A percentile compares a stretch with the other conserved stretches of the same genome.
These are phyloP conservation scores for Erigeron philadelphicus DNA, from an alignment of 140 eudicot species.

Conservation along the genomic window DNA sequence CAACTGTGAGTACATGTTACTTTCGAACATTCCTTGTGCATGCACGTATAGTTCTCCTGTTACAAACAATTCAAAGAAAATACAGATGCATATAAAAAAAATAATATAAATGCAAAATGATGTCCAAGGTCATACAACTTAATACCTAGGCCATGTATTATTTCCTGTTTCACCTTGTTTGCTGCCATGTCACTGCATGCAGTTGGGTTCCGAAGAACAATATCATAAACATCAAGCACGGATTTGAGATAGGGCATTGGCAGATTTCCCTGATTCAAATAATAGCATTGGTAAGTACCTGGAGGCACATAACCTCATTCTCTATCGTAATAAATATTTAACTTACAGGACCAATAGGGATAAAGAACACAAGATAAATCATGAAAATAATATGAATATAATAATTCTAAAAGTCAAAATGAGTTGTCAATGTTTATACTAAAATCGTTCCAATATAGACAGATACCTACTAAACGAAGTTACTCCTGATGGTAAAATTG, in stretches of 20 bases:
- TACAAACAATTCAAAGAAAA: background rate
- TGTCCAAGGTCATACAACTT: constrained; percentile 5
- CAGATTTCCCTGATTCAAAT: constrained; percentile 75
- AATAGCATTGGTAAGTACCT: background rate
- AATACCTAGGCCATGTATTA: constrained; percentile 90
- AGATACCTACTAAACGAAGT: background rate
- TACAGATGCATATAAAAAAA: background rate
- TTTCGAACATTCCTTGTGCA: constrained; percentile 83
- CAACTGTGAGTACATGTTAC: constrained; percentile 71
- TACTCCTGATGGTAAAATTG: background rate
- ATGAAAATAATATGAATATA: background rate
- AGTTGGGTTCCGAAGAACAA: constrained; percentile 57
- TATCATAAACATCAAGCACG: constrained; percentile 81
- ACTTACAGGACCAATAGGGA: background rate
- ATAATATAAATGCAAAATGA: constrained; percentile 1
- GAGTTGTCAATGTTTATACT: background rate
- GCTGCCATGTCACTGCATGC: constrained; percentile 49
- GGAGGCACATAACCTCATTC: background rate
- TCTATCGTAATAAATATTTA: background rate
- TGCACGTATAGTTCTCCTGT: constrained; percentile 85
- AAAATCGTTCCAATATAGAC: background rate
- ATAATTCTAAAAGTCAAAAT: background rate
- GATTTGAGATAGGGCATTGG: constrained; percentile 78
- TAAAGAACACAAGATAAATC: background rate
- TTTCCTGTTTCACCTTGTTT: constrained; percentile 91